Percentiles rank a stretch among this genome's conserved stretches.
Conservation (phyloP, 495 filamentous ascomycete species). For the Trichoderma erinaceum region DNA sequence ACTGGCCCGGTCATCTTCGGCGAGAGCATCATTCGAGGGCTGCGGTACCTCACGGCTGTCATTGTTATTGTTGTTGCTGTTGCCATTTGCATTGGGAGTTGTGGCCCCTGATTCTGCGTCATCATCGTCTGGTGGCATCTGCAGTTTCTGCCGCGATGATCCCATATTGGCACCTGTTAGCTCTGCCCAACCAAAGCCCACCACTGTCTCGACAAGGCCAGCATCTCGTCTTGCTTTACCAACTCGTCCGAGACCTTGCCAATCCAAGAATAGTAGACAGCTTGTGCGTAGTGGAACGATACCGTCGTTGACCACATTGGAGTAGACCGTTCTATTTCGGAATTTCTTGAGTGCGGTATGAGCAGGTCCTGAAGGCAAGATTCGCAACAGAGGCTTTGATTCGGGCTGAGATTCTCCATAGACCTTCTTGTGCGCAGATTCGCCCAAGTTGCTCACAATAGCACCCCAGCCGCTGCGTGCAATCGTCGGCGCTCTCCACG, state of each 20-base stretch:
- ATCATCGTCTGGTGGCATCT: slow-evolving; percentile 23
- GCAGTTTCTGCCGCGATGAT: slow-evolving; percentile 26
- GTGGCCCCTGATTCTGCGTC: slow-evolving; percentile 22
- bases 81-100: background rate
- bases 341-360: slow-evolving; percentile 83
- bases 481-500: slow-evolving; percentile 82
- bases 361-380: slow-evolving; percentile 87
- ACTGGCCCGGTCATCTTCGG: slow-evolving; percentile 48
- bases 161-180: slow-evolving; percentile 67
- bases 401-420: slow-evolving; percentile 63
- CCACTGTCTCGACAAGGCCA: slow-evolving; percentile 83
- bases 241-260: slow-evolving; percentile 86
- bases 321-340: slow-evolving; percentile 86
- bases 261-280: slow-evolving; percentile 93
- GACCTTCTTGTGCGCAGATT: slow-evolving; percentile 55
- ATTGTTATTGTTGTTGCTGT: slow-evolving; percentile 17
- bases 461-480: slow-evolving; percentile 83
- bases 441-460: slow-evolving; percentile 69
- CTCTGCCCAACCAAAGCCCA: slow-evolving; percentile 92
- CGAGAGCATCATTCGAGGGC: slow-evolving; percentile 47
- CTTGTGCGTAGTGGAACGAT: slow-evolving; percentile 94
- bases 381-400: slow-evolving; percentile 83
- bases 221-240: slow-evolving; percentile 92
- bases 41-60: slow-evolving; percentile 51
- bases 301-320: slow-evolving; percentile 97